Conservation (phyloP, 1,284 basidiomycete species). For the Apiotrichum montevideense region DNA sequence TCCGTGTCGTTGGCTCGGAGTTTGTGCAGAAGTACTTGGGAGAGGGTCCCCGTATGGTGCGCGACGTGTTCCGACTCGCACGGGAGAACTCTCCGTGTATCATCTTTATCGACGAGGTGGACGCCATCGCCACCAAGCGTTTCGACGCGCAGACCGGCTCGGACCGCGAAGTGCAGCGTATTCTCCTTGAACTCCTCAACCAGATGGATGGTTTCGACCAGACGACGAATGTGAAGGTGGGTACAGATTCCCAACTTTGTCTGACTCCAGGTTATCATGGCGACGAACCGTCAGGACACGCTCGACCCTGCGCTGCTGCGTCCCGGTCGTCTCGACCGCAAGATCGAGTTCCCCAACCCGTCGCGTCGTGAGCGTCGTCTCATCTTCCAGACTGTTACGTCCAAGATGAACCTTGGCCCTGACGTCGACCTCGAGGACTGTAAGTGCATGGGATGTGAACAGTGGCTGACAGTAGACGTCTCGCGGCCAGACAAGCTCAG, state of each 20-base stretch:
- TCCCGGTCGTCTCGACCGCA: conserved; percentile 94
- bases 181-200: conserved; percentile 94
- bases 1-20: conserved; percentile 95
- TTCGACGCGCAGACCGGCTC: conserved; percentile 99
- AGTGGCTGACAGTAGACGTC: conserved; percentile 59
- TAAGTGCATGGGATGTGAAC: conserved; percentile 48
- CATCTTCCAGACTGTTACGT: conserved; percentile 96
- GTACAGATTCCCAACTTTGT: conserved; percentile 13
- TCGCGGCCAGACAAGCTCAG: conserved; percentile 93
- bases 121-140: conserved; percentile 98
- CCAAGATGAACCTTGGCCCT: conserved; percentile 96
- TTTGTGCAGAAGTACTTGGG: conserved; percentile 99
- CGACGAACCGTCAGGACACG: conserved; percentile 92
- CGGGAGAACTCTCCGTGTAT: conserved; percentile 96
- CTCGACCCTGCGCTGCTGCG: conserved; percentile 94
- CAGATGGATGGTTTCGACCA: conserved; percentile 99
- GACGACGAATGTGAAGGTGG: conserved; percentile 94
- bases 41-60: conserved; percentile 98
- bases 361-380: conserved; percentile 91
- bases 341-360: conserved; percentile 97
- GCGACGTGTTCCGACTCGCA: conserved; percentile 96
- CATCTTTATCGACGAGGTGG: conserved; percentile 99
- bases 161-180: conserved; percentile 98
- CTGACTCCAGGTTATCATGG: conserved; percentile 84
- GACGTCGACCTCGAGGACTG: conserved; percentile 99